Evolutionary conservation across 2,329 filamentous ascomycete genomes (phyloP).

Genomic region (Coniochaeta prunicola): DNA sequence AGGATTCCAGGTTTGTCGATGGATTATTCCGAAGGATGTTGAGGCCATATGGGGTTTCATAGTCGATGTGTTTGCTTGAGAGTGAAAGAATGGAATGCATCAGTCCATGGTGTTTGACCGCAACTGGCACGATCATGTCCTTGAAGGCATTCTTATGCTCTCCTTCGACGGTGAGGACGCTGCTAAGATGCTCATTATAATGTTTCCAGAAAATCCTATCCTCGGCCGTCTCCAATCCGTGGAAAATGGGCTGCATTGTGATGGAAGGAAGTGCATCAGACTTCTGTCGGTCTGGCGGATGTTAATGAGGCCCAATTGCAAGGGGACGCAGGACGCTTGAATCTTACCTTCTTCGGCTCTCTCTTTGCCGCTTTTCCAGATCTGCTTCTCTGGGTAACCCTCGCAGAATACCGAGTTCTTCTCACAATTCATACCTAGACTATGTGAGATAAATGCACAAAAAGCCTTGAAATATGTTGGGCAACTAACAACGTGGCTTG

Average conservation of each 20-base stretch:
- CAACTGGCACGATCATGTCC: constrained; percentile 75
- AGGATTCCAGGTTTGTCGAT: constrained; percentile 34
- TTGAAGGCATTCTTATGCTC: constrained; percentile 81
- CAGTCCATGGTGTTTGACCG: constrained; percentile 68
- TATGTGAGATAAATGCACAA: background rate
- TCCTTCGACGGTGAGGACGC: constrained; percentile 73
- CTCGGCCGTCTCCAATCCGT: constrained; percentile 71
- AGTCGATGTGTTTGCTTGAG: constrained; percentile 69
- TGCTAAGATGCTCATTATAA: constrained; percentile 72
- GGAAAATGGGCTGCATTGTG: constrained; percentile 61
- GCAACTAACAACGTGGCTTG: constrained; percentile 54
- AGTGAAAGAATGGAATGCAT: constrained; percentile 89
- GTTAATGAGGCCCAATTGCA: constrained; percentile 11
- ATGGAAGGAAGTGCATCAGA: constrained; percentile 43
- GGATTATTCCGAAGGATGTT: constrained; percentile 44
- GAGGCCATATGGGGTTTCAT: constrained; percentile 46
- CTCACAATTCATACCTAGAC: constrained; percentile 72
- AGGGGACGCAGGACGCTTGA: constrained; percentile 2
- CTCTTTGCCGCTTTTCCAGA: constrained; percentile 82
- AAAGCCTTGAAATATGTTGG: background rate
- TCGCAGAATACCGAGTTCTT: constrained; percentile 92
- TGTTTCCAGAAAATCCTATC: constrained; percentile 78
- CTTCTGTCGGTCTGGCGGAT: constrained; percentile 37
- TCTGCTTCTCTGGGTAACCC: constrained; percentile 78
- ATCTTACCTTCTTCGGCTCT: constrained; percentile 60